Evolutionary conservation across 805 yeast species (phyloP), one percentile per base, ranked within the genome.

Genomic region (Candida yuanshanica): DNA sequence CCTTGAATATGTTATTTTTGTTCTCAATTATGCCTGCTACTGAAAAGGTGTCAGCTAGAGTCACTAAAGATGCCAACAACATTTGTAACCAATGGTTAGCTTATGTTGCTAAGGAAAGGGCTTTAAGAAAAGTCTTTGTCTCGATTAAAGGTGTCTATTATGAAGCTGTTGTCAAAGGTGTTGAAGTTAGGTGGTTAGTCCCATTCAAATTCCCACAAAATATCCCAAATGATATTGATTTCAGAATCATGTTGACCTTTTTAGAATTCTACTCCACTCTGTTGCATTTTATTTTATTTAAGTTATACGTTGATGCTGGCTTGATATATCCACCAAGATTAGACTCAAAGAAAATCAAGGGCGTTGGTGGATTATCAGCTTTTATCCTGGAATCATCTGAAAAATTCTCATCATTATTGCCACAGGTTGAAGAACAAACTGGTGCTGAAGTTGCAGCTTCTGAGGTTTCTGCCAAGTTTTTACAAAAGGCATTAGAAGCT

Each of bases 181-280:
- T 89, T 64, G 95, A 87, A 51, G 74, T 93, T 35, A 77, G 91
- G 66, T 93, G 99, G 99, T 77, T 93, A 45, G 95, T 88, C 36
- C 99, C 99, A 20, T 93, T 83, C 75, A 93, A 89, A 65, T 93
- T 90, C 70, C 96, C 99, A 16, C 95, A 91, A 63, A 85, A 85
- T 63, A 83, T 93, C 52, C 98, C 99, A 36, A 66, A 83, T 35
- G 98, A 93, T 63, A 81, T 93, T 45, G 99, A 93, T 66, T 91
- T 93, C 72, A 77, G 93, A 65, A 88, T 93, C 69, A 93, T 93
- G 99, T 72, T 88, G 58, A 91, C 98, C 1, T 93, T 93, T 66
- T 75, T 93, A 59, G 99, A 93, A 67, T 90, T 93, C 65, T 93
- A 93, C 68, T 82, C 96, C 16, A 91, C 98, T 20, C 68, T 93